Base-by-base conservation (phyloP, 495 filamentous ascomycete species). In the Aspergillus asperescens region DNA sequence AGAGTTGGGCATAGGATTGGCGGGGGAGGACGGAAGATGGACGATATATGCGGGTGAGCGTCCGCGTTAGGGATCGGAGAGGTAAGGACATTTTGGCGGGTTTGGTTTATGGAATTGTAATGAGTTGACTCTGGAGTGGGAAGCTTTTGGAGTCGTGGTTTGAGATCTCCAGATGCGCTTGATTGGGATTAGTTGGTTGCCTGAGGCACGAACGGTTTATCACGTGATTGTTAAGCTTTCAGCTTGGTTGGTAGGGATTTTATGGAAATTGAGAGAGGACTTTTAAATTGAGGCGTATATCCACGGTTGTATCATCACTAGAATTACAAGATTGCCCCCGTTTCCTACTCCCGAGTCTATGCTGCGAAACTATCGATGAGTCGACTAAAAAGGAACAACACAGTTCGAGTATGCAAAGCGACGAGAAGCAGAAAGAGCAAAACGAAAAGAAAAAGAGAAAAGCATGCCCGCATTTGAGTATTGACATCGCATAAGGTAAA, bases 41-140 rank as follows among this genome's bases (percentile, higher is more conserved):
- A 62, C 15, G 60, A 58, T 15, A 20, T 18, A 64, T 60, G 42
- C 61, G 63, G 41, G 59, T 29, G 22, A 69, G 24, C 3, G 67
- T 40, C 40, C 67, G 65, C 48, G 58, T 54, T 12, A 67, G 43
- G 51, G 69, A 56, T 50, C 55, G 58, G 48, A 68, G 49, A 15
- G 69, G 59, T 31, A 69, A 65, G 9, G 70, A 49, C 70, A 73
- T 72, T 55, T 31, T 63, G 39, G 18, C 10, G 29, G 54, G 25
- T 38, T 3, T 12, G 35, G n/a, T 12, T 15, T 31, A 31, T 18
- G n/a, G 20, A 29, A 35, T 43, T 52, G 40, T 9, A 16, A 4
- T n/a, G 7, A 7, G 23, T 38, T 28, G 12, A 3, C 2, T 13
- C 3, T 38, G 41, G 10, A 39, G 10, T n/a, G 9, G 50, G 29